Percentiles rank a stretch among this genome's conserved stretches.
phyloP scores from a whole-genome alignment of 768 basidiomycete species.

The Lentinula aciculospora region DNA sequence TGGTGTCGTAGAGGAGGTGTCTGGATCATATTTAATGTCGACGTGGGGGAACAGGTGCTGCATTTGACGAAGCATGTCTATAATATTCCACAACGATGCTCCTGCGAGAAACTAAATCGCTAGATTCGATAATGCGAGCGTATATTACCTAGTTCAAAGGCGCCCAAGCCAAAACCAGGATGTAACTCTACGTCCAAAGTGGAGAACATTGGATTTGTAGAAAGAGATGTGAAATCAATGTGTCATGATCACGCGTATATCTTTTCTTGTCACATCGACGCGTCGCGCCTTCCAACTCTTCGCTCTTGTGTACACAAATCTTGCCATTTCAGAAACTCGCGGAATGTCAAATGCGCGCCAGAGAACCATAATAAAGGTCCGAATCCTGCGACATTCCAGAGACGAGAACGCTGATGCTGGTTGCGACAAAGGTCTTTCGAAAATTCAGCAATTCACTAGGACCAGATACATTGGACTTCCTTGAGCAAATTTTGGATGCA shows the following conservation, averaged over 20 bases:
- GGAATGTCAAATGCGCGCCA: conserved; percentile 42
- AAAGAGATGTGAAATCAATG: background rate
- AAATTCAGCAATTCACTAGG: conserved; percentile 87
- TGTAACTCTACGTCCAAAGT: conserved; percentile 69
- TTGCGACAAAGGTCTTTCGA: conserved; percentile 58
- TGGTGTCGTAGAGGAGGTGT: conserved; percentile 63
- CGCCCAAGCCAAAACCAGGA: conserved; percentile 71
- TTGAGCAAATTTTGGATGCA: conserved; percentile 65
- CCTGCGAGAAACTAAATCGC: conserved; percentile 33
- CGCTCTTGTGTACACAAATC: conserved; percentile 5
- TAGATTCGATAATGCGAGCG: background rate
- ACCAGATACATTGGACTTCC: conserved; percentile 65
- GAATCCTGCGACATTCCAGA: background rate
- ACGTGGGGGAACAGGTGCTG: conserved; percentile 74
- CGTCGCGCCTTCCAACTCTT: conserved; percentile 1
- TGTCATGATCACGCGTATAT: background rate
- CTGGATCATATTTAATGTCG: conserved; percentile 78
- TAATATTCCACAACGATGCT: conserved; percentile 70
- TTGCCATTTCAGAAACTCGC: conserved; percentile 3
- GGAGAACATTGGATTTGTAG: conserved; percentile 45
- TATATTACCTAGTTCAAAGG: conserved; percentile 65
- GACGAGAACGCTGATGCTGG: background rate
- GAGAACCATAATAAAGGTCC: conserved; percentile 42
- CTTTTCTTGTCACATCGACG: conserved; percentile 1
- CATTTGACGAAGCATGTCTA: conserved; percentile 60